Percentiles rank a stretch among this genome's conserved stretches.
Conservation (phyloP, 2,329 filamentous ascomycete species). For the Aspergillus sp. region DNA sequence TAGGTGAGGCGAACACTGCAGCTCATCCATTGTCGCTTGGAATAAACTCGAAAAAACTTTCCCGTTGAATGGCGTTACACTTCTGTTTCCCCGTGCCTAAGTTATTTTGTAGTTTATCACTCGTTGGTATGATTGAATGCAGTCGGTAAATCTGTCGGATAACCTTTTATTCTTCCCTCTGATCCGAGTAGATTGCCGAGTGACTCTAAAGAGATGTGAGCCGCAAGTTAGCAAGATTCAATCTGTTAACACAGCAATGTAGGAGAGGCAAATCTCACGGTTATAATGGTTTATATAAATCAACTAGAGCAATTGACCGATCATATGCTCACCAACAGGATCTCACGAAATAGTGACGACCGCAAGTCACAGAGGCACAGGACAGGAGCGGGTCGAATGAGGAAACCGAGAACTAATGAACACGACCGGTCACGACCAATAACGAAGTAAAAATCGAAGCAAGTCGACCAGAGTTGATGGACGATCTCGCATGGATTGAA, state of each 20-base stretch:
- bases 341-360: conserved; percentile 5
- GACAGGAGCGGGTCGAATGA: not conserved
- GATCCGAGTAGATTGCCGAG: conserved; percentile 3
- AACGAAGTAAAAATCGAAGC: not conserved
- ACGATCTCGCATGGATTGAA: not conserved
- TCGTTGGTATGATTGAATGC: not conserved
- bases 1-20: conserved; percentile 25
- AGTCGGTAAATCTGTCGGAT: not conserved
- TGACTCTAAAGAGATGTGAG: conserved; percentile 1
- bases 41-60: conserved; percentile 7
- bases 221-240: conserved; percentile 6
- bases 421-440: not conserved
- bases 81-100: not conserved
- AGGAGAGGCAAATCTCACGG: not conserved
- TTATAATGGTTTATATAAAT: not conserved
- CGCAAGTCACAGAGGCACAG: conserved; percentile 5
- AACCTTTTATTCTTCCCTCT: not conserved
- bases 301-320: conserved; percentile 5
- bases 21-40: conserved; percentile 35
- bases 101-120: conserved; percentile 10
- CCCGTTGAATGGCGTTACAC: not conserved
- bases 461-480: not conserved
- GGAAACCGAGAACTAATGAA: not conserved
- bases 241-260: not conserved
- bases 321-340: conserved; percentile 5